Conservation (phyloP, 31 red algal species). For the Asparagopsis taxiformis region DNA sequence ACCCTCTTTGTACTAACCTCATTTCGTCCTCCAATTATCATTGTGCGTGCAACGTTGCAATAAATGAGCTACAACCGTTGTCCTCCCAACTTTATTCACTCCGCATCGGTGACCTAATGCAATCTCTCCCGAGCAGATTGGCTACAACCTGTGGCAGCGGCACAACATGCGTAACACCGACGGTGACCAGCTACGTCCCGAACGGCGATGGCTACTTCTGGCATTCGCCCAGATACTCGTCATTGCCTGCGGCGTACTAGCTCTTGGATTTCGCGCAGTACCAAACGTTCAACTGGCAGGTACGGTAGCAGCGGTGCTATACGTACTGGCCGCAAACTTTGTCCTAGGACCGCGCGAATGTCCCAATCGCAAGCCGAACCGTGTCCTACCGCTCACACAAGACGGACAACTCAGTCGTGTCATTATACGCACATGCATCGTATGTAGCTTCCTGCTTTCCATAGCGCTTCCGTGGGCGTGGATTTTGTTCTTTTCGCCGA, state of each 20-base stretch:
- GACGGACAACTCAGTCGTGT: conserved; percentile 1
- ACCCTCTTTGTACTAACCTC: too few species aligned
- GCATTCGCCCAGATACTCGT: conserved; percentile 4
- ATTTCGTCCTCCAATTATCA: too few species aligned
- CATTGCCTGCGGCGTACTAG: conserved; percentile 16
- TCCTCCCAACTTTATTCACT: too few species aligned
- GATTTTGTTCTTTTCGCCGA: conserved; percentile 3
- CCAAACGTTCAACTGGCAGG: conserved; percentile 14
- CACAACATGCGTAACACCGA: not conserved
- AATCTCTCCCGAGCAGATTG: too few species aligned
- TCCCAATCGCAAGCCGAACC: not conserved
- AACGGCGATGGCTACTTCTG: conserved; percentile 7
- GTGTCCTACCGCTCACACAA: conserved; percentile 13
- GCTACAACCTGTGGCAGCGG: too few species aligned
- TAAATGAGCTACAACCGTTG: too few species aligned
- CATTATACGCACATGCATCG: conserved; percentile 8
- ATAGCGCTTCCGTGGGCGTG: conserved; percentile 36
- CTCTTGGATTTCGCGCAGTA: conserved; percentile 18
- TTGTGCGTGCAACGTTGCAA: too few species aligned
- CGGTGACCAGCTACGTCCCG: not conserved
- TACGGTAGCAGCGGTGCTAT: conserved; percentile 14
- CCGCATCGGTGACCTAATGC: too few species aligned
- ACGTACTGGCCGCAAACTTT: conserved; percentile 22
- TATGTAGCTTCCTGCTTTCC: conserved; percentile 26
- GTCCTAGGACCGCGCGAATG: not conserved